Evolutionary conservation across 1,139 yeast genomes (phyloP), one percentile per base, ranked within the genome.

Genomic region (Pneumocystis sp.): DNA sequence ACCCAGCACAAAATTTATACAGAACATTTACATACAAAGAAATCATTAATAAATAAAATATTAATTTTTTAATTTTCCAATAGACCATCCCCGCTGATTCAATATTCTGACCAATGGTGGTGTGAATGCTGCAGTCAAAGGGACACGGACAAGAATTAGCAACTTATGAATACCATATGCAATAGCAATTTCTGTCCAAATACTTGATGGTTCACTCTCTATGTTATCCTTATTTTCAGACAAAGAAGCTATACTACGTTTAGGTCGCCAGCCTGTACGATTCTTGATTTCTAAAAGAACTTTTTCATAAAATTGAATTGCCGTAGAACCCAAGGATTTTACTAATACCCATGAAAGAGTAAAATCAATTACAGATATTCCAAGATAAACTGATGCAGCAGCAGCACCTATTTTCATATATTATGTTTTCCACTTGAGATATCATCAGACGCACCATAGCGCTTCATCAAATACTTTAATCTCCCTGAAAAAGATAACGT

Each of bases 101-200:
- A 50, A 6, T 50, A 50, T 25, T 25, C 34, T 79, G 19, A 89
- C 96, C 1, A 89, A 81, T 4, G 84, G 75, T 1, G 98, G 99
- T 0, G 97, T 90, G 25, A 91, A 82, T 5, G 96, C 96, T 0
- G 97, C 97, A 0, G 97, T 86, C 59, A 90, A 76, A 15, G 99
- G 98, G 8, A 93, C 77, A 70, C 99, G 82, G 61, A 89, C 81
- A 70, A 93, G 83, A 61, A 83, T 76, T 68, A 91, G 80, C 5
- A 95, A 83, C 77, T 95, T 93, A 78, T 93, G 98, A 65, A 93
- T 79, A 4, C 96, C 96, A 74, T 93, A 93, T 0, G 98, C 98
- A 69, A 95, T 81, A 25, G 89, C 85, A 71, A 89, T 84, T 74
- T 93, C 97, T 0, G 90, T 83, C 73, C 70, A 64, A 40, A 64